These are phyloP conservation scores for Pestalotiopsis sp. DNA, from an alignment of 2,329 filamentous ascomycete species.

Conservation along the genomic window DNA sequence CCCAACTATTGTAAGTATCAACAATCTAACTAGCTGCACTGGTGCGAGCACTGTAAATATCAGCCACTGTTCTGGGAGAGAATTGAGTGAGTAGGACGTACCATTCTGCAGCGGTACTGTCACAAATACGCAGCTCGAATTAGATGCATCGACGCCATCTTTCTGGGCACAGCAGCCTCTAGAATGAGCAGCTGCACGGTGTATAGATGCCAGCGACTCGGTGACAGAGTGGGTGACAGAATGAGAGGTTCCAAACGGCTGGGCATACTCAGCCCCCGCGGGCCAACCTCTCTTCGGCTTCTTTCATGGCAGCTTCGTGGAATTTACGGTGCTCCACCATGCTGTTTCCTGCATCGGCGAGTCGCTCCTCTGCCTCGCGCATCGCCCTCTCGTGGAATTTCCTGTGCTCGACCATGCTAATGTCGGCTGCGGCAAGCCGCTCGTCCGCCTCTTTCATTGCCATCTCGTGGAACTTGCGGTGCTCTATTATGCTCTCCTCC, in stretches of 20 bases:
- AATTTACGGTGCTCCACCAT: constrained; percentile 4
- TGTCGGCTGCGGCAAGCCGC: constrained; percentile 1
- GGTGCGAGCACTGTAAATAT: background rate
- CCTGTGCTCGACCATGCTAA: background rate
- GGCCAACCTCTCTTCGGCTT: constrained; percentile 7
- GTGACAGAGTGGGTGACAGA: background rate
- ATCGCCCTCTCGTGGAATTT: constrained; percentile 2
- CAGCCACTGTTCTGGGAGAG: background rate
- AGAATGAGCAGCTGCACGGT: too few relatives aligned
- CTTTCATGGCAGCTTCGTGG: constrained; percentile 8
- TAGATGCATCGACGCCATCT: too few relatives aligned
- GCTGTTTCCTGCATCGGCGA: background rate
- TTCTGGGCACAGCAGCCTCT: too few relatives aligned
- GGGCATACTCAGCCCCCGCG: background rate
- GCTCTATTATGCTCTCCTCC: background rate
- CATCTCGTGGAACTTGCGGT: background rate
- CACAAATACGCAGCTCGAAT: too few relatives aligned
- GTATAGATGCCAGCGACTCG: too few relatives aligned
- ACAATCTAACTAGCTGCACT: background rate
- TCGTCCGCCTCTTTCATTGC: constrained; percentile 12
- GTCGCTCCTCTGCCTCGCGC: constrained; percentile 3
- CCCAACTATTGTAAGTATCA: background rate
- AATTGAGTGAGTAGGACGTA: background rate
- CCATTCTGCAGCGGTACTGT: background rate
- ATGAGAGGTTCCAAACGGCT: background rate